Percentiles rank a stretch among this genome's conserved stretches.
Evolutionary conservation across 2,329 filamentous ascomycete genomes (phyloP).

Genomic region (Penicillium concentricum): DNA sequence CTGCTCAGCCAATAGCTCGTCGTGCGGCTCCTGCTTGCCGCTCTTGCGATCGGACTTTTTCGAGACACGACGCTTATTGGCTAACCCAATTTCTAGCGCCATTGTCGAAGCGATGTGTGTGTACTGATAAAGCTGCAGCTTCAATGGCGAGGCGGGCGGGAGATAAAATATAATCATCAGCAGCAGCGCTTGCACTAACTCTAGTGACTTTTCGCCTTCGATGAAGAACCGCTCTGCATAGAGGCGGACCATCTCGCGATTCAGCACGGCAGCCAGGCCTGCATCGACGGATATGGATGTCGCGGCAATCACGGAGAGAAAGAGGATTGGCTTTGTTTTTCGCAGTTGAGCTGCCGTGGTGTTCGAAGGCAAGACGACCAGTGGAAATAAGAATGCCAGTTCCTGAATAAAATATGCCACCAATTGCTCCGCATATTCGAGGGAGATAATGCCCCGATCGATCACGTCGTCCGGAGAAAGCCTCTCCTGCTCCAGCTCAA

Average conservation of each 20-base stretch:
- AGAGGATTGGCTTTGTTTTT: slow-evolving; percentile 60
- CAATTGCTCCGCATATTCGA: slow-evolving; percentile 33
- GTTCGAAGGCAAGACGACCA: slow-evolving; percentile 29
- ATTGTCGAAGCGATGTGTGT: slow-evolving; percentile 54
- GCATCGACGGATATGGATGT: slow-evolving; percentile 57
- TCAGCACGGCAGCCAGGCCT: slow-evolving; percentile 44
- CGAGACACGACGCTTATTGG: slow-evolving; percentile 30
- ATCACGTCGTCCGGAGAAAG: slow-evolving; percentile 28
- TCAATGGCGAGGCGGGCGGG: slow-evolving; percentile 49
- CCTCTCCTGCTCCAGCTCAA: slow-evolving; percentile 16
- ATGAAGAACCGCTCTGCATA: slow-evolving; percentile 51
- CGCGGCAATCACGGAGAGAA: slow-evolving; percentile 68
- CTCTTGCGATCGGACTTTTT: slow-evolving; percentile 19
- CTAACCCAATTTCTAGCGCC: slow-evolving; percentile 47
- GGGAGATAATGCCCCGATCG: slow-evolving; percentile 33
- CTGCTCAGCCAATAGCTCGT: slow-evolving; percentile 36
- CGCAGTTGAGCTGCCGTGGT: slow-evolving; percentile 34
- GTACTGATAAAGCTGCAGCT: slow-evolving; percentile 53
- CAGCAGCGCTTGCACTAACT: slow-evolving; percentile 52
- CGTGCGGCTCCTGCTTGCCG: slow-evolving; percentile 13
- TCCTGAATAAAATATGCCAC: slow-evolving; percentile 35
- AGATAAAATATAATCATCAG: slow-evolving; percentile 52
- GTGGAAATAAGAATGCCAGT: slow-evolving; percentile 29
- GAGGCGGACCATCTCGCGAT: slow-evolving; percentile 49
- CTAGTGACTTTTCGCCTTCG: slow-evolving; percentile 52